phyloP scores from a whole-genome alignment of 108 stramenopile genomes.

The Parmales sp. region DNA sequence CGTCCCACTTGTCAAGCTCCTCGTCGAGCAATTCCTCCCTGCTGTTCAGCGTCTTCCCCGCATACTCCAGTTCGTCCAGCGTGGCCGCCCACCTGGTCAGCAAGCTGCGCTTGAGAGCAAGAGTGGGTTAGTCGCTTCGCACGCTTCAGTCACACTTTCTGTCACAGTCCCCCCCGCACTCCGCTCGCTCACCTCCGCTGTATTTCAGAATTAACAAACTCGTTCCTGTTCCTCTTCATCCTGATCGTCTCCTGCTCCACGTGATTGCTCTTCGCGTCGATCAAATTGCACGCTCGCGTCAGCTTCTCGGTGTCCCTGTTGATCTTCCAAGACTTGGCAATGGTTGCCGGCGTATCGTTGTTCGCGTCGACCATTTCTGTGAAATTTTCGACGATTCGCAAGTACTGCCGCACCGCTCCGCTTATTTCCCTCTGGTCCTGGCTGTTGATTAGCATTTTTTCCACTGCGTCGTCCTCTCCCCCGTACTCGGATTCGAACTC shows the following conservation, averaged over 20 bases:
- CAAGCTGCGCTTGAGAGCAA: too few species aligned
- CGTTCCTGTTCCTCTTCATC: too few species aligned
- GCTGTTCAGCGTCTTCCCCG: background rate
- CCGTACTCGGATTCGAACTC: background rate
- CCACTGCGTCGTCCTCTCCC: background rate
- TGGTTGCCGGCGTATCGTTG: background rate
- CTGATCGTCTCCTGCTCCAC: too few species aligned
- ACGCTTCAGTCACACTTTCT: too few species aligned
- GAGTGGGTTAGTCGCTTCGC: too few species aligned
- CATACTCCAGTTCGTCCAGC: background rate
- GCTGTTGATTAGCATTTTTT: background rate
- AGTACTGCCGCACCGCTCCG: background rate
- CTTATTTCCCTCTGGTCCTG: slow-evolving; percentile 8
- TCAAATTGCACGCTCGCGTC: too few species aligned
- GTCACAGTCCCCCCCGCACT: too few species aligned
- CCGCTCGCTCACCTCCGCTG: too few species aligned
- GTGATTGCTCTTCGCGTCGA: too few species aligned
- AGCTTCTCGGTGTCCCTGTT: too few species aligned
- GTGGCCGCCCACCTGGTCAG: background rate
- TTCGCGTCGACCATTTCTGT: background rate
- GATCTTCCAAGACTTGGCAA: background rate
- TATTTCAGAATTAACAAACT: too few species aligned
- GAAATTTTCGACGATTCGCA: background rate
- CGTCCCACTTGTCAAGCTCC: background rate
- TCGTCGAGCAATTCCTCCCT: background rate